Conservation (phyloP, 345 rosid genomes). For the Orychophragmus violaceus region DNA sequence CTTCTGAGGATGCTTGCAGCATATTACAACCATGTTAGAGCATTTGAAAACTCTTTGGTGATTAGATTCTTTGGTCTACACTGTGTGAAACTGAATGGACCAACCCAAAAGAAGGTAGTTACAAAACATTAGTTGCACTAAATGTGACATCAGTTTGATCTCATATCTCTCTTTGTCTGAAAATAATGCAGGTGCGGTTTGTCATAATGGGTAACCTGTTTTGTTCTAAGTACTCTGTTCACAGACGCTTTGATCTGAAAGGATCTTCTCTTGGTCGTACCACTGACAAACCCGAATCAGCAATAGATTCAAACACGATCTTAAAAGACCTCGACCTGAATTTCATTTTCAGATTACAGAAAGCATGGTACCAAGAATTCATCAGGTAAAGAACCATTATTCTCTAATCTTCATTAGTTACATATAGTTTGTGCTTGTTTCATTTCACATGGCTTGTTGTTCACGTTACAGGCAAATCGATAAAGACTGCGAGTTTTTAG, state of each 20-base stretch:
- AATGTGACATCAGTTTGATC: neutral
- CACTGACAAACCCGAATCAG: constrained; percentile 77
- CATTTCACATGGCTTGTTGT: constrained; percentile 2
- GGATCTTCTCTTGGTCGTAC: constrained; percentile 93
- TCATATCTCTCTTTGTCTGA: neutral
- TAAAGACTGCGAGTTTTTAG: constrained; percentile 86
- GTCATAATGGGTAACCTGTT: constrained; percentile 96
- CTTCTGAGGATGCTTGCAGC: constrained; percentile 92
- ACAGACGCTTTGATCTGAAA: constrained; percentile 86
- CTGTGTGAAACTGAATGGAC: constrained; percentile 75
- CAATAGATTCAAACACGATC: constrained; percentile 67
- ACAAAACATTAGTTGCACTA: neutral
- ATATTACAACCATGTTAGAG: constrained; percentile 76
- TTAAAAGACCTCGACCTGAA: constrained; percentile 84
- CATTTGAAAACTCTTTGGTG: constrained; percentile 73
- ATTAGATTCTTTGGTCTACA: constrained; percentile 83
- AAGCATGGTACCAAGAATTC: constrained; percentile 79
- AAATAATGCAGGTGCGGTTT: constrained; percentile 65
- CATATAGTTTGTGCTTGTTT: neutral
- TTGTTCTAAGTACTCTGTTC: constrained; percentile 66
- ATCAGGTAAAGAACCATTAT: constrained; percentile 19
- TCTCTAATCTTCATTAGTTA: neutral
- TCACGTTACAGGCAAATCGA: constrained; percentile 63
- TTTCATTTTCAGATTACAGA: constrained; percentile 72
- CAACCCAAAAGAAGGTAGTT: constrained; percentile 75